Base-by-base conservation (phyloP, 1,284 basidiomycete species). In the Gymnopus androsaceus region DNA sequence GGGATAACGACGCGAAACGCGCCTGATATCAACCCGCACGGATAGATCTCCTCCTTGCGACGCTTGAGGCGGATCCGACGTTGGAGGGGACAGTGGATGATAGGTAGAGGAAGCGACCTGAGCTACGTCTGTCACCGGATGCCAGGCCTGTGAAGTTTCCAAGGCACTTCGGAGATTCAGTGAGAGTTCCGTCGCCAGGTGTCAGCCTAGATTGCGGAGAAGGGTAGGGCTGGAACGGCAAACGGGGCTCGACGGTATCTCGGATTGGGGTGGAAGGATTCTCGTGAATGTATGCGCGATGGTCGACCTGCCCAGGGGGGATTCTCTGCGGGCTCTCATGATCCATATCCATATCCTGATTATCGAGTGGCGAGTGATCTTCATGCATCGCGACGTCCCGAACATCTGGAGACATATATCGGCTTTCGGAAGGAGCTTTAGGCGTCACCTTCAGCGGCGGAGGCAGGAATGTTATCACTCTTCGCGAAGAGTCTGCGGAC, bases 381-480 rank as follows among this genome's bases (percentile, higher is more conserved):
- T 5, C 3, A 28, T n/a, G 23, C n/a, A 28, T 44, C 19, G 19
- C 40, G 41, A 23, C 42, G 7, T 30, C 14, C 3, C 9, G 7
- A 46, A n/a, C 11, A 4, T 30, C 11, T 45, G 27, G 17, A 9
- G 5, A 21, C 8, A 17, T 15, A 42, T 14, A 3, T 17, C 27
- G n/a, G 12, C 7, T 17, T 6, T 46, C 25, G n/a, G 27, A 27
- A 44, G 15, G 41, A 34, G 21, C 2, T 31, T 23, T 30, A 14
- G 37, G 15, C 14, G 21, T 52, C 14, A 19, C 27, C 36, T 61
- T 30, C 57, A 61, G 66, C 3, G 79, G 78, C 11, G 80, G 78
- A 11, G 80, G 80, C 1, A 80, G 64, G 58, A 79, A 82, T 0
- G 72, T 76, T 31, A 78, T 68, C 1, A 81, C 72, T 14, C 77